phyloP scores from a whole-genome alignment of 345 rosid genomes.

The Moringa oleifera region DNA sequence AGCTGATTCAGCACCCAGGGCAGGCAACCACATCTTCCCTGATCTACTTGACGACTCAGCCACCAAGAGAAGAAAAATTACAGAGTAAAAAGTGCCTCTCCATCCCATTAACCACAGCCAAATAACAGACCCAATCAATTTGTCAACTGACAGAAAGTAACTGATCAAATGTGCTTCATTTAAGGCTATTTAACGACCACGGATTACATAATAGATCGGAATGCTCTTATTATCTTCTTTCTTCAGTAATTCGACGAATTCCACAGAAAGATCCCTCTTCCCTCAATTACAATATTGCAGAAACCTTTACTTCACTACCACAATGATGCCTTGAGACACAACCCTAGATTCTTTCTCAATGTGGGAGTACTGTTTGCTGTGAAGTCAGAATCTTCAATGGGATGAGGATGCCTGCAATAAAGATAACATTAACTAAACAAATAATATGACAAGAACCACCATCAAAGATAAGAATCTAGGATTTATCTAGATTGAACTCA shows the following conservation, averaged over 20 bases:
- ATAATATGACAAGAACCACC: slow-evolving; percentile 5
- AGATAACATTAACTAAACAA: slow-evolving; percentile 1
- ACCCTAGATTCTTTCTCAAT: neutral
- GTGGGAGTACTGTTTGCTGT: neutral
- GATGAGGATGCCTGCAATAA: slow-evolving; percentile 2
- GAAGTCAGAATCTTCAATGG: neutral
- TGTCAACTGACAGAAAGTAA: neutral
- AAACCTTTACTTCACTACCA: neutral
- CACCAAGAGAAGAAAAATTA: slow-evolving; percentile 46
- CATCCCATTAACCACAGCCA: slow-evolving; percentile 47
- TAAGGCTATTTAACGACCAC: neutral
- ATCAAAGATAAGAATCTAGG: too few species aligned
- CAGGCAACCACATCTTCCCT: slow-evolving; percentile 35
- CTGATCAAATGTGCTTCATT: neutral
- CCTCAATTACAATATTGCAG: neutral
- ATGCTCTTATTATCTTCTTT: slow-evolving; percentile 1
- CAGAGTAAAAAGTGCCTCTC: slow-evolving; percentile 42
- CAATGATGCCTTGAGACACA: neutral
- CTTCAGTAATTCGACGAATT: neutral
- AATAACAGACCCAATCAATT: neutral
- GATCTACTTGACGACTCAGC: slow-evolving; percentile 55
- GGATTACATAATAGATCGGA: neutral
- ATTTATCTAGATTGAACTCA: too few species aligned
- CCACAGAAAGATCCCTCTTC: slow-evolving; percentile 1
- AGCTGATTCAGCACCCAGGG: slow-evolving; percentile 38